These are phyloP conservation scores for Boletus huronensis DNA, from an alignment of 768 basidiomycete genomes.

Conservation along the genomic window DNA sequence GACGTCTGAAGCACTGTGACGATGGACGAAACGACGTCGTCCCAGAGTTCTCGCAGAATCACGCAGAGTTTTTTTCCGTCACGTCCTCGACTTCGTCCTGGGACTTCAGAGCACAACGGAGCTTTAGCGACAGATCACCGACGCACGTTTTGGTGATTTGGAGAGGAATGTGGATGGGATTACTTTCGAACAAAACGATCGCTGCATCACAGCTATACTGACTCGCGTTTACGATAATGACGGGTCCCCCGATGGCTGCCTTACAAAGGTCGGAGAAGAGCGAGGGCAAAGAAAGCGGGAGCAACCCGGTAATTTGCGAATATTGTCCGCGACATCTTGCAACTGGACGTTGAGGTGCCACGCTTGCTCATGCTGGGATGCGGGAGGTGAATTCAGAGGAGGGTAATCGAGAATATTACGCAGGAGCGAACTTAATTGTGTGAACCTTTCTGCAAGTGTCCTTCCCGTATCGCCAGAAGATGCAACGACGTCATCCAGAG, in stretches of 20 bases:
- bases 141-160: neutral
- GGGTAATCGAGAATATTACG: conserved; percentile 1
- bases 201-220: conserved; percentile 31
- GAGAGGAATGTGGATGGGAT: conserved; percentile 6
- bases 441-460: neutral
- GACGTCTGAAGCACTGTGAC: neutral
- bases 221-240: no score
- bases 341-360: neutral
- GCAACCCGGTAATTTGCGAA: conserved; percentile 20
- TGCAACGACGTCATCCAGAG: neutral
- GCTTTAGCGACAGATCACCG: neutral
- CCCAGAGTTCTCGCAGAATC: neutral
- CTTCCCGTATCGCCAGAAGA: neutral
- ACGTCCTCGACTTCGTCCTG: neutral
- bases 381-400: neutral
- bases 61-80: neutral
- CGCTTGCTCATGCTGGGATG: conserved; percentile 1
- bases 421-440: conserved; percentile 1
- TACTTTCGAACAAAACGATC: conserved; percentile 13
- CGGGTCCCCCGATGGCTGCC: conserved; percentile 14
- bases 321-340: conserved; percentile 6
- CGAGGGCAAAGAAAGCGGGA: conserved; percentile 25
- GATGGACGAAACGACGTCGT: neutral
- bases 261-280: conserved; percentile 11
- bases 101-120: neutral